phyloP scores from a whole-genome alignment of 768 basidiomycete genomes.

The Lentinula sp. region DNA sequence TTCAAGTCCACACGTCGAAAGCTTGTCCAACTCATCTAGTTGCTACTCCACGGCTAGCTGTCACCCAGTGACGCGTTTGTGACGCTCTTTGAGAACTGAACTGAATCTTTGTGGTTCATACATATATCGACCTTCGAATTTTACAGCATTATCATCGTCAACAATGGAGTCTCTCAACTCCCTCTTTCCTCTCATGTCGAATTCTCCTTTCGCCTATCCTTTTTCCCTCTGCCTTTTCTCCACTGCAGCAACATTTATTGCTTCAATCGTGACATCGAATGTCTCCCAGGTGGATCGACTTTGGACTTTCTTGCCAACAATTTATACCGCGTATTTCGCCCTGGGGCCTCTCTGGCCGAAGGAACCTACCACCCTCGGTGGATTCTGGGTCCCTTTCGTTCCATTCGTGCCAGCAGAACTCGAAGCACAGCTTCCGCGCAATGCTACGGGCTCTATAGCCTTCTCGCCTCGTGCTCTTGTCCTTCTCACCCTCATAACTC shows the following conservation, averaged over 20 bases:
- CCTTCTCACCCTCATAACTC: constrained; percentile 64
- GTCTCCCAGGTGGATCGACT: constrained; percentile 86
- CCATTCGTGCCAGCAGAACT: constrained; percentile 54
- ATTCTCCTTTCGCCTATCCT: constrained; percentile 47
- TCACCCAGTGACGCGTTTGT: too few species aligned
- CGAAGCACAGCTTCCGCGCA: constrained; percentile 12
- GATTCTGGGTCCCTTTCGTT: constrained; percentile 22
- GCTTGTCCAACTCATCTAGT: too few species aligned
- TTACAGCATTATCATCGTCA: background rate
- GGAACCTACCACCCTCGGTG: constrained; percentile 17
- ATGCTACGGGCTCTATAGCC: constrained; percentile 26
- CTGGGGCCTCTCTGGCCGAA: constrained; percentile 55
- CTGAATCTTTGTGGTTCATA: too few species aligned
- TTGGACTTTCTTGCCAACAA: constrained; percentile 72
- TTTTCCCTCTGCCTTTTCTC: constrained; percentile 49
- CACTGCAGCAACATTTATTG: constrained; percentile 45
- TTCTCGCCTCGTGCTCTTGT: constrained; percentile 69
- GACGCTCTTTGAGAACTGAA: too few species aligned
- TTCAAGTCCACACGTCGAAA: too few species aligned
- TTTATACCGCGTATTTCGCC: constrained; percentile 81
- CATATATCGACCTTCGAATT: too few species aligned
- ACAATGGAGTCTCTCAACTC: background rate
- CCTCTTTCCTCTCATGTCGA: background rate
- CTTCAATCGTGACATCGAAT: constrained; percentile 67
- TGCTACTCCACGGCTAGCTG: too few species aligned